Evolutionary conservation across 441 rosid species (phyloP).

Genomic region (Pelargonium fulgidum): DNA sequence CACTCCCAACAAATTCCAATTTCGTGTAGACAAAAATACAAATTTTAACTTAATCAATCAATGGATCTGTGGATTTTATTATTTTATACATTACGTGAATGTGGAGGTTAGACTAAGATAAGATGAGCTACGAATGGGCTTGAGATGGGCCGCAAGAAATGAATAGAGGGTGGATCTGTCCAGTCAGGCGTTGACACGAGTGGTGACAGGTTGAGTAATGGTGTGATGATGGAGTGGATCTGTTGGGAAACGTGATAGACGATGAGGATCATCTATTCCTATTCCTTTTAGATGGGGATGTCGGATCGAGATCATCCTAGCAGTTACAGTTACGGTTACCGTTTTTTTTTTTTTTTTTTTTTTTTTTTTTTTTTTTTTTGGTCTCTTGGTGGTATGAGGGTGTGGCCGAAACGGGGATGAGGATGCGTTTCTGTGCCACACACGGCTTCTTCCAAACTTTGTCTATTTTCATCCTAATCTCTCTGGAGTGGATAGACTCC

Average conservation of each 20-base stretch:
- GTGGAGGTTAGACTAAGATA: too few species aligned
- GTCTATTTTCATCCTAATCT: neutral
- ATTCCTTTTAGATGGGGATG: neutral
- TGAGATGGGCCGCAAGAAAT: too few species aligned
- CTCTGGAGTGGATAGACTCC: neutral
- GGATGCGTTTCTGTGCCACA: neutral
- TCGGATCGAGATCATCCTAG: too few species aligned
- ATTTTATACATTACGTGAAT: too few species aligned
- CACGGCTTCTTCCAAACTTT: neutral
- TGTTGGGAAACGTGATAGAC: neutral
- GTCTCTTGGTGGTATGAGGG: neutral
- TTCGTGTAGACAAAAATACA: too few species aligned
- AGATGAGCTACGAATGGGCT: too few species aligned
- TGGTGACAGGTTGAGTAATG: neutral
- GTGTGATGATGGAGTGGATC: neutral
- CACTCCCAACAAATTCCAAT: too few species aligned
- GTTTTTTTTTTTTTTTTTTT: too few species aligned
- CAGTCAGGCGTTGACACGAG: neutral
- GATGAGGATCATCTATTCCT: neutral
- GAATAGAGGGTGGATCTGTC: neutral
- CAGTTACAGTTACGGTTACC: neutral
- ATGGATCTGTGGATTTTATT: too few species aligned
- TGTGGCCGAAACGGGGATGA: neutral
- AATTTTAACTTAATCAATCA: too few species aligned
- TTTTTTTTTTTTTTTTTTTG: too few species aligned